These are phyloP conservation scores for Houttuynia cordata DNA, from an alignment of 164 flowering plant genomes.

Conservation along the genomic window DNA sequence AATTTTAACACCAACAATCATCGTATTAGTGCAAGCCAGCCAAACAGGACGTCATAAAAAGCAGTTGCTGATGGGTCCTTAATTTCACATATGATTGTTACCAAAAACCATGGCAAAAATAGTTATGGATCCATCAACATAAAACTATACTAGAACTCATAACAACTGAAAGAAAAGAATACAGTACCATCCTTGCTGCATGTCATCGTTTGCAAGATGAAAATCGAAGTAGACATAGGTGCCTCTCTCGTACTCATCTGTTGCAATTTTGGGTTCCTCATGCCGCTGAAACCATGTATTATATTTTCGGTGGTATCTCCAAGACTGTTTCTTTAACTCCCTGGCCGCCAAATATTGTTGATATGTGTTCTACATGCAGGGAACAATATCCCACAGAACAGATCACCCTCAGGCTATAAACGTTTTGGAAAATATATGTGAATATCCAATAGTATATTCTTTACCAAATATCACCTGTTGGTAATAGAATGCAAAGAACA, in stretches of 20 bases:
- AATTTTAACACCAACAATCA: too few relatives aligned
- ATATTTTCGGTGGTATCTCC: conserved; percentile 94
- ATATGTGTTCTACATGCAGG: conserved; percentile 63
- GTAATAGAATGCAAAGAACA: conserved; percentile 91
- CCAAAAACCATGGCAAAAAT: too few relatives aligned
- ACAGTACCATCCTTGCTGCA: conserved; percentile 72
- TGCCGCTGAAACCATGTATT: conserved; percentile 99
- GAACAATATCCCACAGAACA: neutral
- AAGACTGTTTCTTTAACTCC: conserved; percentile 90
- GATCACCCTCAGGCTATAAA: too few relatives aligned
- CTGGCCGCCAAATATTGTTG: conserved; percentile 97
- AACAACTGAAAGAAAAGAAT: neutral
- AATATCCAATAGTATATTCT: too few relatives aligned
- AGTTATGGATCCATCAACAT: too few relatives aligned
- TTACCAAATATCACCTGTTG: conserved; percentile 51
- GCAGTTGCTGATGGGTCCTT: too few relatives aligned
- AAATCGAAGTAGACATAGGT: conserved; percentile 94
- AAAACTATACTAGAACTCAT: neutral
- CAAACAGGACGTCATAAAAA: too few relatives aligned
- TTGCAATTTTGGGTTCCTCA: conserved; percentile 89
- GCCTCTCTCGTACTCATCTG: conserved; percentile 91
- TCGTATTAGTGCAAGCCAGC: too few relatives aligned
- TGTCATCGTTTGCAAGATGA: conserved; percentile 62
- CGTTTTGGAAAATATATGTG: too few relatives aligned
- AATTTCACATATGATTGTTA: too few relatives aligned